phyloP scores from a whole-genome alignment of 495 filamentous ascomycete genomes.

The Chaetomium cochliodes region DNA sequence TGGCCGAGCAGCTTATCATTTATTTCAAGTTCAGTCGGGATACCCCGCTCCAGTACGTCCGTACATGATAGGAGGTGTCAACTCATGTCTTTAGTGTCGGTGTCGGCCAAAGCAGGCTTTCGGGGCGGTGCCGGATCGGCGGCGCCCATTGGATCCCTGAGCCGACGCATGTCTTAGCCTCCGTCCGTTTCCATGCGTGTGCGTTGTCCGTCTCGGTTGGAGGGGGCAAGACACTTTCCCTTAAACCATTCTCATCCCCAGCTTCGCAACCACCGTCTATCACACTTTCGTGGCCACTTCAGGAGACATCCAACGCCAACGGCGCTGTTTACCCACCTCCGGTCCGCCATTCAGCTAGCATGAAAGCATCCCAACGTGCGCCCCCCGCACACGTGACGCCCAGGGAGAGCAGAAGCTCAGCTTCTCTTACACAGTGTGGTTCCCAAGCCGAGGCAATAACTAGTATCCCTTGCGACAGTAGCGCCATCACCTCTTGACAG shows the following conservation, averaged over 20 bases:
- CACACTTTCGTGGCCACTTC: constrained; percentile 2
- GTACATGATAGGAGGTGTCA: not conserved
- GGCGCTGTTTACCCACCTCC: not conserved
- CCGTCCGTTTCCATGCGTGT: not conserved
- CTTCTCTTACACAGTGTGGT: not conserved
- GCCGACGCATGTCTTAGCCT: constrained; percentile 15
- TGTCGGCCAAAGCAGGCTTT: not conserved
- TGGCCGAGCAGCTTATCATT: not conserved
- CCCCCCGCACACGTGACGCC: not conserved
- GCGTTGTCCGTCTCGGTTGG: not conserved
- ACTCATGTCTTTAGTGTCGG: not conserved
- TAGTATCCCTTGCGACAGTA: constrained; percentile 11
- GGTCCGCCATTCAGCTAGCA: constrained; percentile 3
- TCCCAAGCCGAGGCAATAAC: not conserved
- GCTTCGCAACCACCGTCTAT: not conserved
- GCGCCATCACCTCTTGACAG: not conserved
- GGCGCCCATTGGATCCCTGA: constrained; percentile 12
- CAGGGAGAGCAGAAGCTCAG: not conserved
- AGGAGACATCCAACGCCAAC: not conserved
- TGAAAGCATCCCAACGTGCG: constrained; percentile 1
- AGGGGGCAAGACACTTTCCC: not conserved
- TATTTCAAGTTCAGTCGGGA: too few species aligned
- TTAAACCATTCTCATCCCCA: not conserved
- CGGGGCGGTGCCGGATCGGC: constrained; percentile 14
- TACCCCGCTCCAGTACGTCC: not conserved